Base-by-base conservation (phyloP, 441 rosid genomes). In the Eruca vesicaria region DNA sequence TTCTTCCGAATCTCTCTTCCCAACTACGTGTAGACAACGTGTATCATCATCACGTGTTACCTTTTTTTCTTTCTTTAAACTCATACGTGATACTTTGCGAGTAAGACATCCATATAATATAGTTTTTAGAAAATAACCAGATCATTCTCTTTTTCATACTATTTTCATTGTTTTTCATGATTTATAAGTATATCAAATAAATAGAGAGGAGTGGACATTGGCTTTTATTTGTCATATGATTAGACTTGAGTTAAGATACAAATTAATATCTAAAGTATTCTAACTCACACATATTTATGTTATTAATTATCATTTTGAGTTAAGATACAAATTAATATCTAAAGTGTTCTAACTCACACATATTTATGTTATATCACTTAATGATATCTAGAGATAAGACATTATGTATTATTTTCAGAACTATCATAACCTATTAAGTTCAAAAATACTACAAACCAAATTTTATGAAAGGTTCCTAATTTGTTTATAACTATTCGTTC, bases 1-100 rank as follows among this genome's bases (percentile, higher is more conserved):
- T 35, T 35, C 41, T 35, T 35, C 41, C n/a, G 45, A 63, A 76
- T 64, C 50, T 76, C 14, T 43, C 32, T 56, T 63, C 26, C 66
- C 55, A 63, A 64, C 66, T 48, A 64, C 74, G 79, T 16, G 73
- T 75, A 75, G 41, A 61, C 23, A 36, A 38, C 74, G 70, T 77
- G 76, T 71, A 50, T 41, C 71, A 69, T 56, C 71, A 45, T 45
- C 53, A 70, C 80, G 75, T 76, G 75, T 64, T 41, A 41, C 50
- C 14, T 14, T 41, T 43, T 6, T 43, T 41, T 4, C 7, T 41
- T n/a, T 43, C 18, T 41, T 41, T 12, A 12, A 5, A 14, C 52
- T 11, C 5, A 38, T 38, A 4, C 45, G 50, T 43, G 50, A 43
- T 56, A 65, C 76, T 71, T 70, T 20, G 31, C 61, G 71, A 64